A percentile compares a stretch with the other conserved stretches of the same genome.
Evolutionary conservation across 177 flowering plant genomes (phyloP).

Genomic region (Telopea speciosissima): DNA sequence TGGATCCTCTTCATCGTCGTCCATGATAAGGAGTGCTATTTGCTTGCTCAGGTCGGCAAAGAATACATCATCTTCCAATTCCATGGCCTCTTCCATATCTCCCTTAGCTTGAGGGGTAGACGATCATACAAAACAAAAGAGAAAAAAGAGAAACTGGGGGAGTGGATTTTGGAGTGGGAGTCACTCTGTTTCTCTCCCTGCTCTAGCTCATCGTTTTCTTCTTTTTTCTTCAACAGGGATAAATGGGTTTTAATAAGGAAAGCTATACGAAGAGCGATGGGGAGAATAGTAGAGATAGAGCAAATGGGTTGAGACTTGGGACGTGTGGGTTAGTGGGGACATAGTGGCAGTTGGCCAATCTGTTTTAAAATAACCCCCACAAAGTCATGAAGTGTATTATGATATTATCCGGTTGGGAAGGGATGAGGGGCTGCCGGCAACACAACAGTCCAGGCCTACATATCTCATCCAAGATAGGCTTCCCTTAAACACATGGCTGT

Average conservation of each 20-base stretch:
- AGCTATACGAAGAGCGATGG: neutral
- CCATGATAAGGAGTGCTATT: slow-evolving; percentile 79
- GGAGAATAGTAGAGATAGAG: slow-evolving; percentile 16
- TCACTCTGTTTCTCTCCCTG: too few relatives aligned
- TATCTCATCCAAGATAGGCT: slow-evolving; percentile 48
- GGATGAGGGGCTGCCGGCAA: slow-evolving; percentile 36
- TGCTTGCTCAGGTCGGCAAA: slow-evolving; percentile 46
- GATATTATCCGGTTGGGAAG: slow-evolving; percentile 43
- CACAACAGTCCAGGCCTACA: slow-evolving; percentile 27
- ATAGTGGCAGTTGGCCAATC: slow-evolving; percentile 53
- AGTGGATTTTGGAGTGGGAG: neutral
- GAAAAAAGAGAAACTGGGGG: neutral
- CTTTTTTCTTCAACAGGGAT: too few relatives aligned
- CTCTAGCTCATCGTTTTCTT: too few relatives aligned
- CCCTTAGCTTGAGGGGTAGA: neutral
- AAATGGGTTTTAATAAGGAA: neutral
- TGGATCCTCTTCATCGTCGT: slow-evolving; percentile 51
- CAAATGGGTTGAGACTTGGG: slow-evolving; percentile 12
- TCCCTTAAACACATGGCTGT: slow-evolving; percentile 23
- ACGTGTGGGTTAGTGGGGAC: slow-evolving; percentile 20
- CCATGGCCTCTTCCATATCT: slow-evolving; percentile 15
- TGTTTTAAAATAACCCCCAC: slow-evolving; percentile 31
- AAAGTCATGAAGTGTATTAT: slow-evolving; percentile 33
- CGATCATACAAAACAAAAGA: neutral
- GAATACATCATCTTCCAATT: slow-evolving; percentile 27